Evolutionary conservation across 2,329 filamentous ascomycete species (phyloP), one percentile per base, ranked within the genome.

Genomic region (Blastomyces parvus): DNA sequence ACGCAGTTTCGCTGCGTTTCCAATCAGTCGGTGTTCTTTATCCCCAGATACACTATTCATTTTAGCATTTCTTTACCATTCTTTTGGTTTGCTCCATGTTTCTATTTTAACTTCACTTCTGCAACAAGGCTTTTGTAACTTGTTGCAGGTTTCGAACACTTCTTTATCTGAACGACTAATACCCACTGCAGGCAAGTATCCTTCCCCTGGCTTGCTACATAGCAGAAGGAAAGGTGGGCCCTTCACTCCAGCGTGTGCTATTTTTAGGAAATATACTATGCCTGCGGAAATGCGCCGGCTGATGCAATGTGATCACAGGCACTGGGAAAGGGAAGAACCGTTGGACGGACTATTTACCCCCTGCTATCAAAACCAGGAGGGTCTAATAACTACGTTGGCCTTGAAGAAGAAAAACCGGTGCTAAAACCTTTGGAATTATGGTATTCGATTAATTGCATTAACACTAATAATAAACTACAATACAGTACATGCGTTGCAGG

Each of bases 81-180:
- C 19, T 57, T n/a, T n/a, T n/a, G n/a, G n/a, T 36, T 57, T 59
- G 36, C 33, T 46, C 57, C 22, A 22, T 59, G 57, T 46, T 59
- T 59, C 57, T 59, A 59, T 46, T 59, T 59, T 59, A 6, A 17
- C 25, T 59, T 46, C 27, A n/a, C 17, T 59, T 59, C 57, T 59
- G 57, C 57, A 59, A 46, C 38, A 59, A n/a, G 38, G 22, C 57
- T 22, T 59, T 14, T 25, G 11, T 30, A n/a, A 6, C 19, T 5
- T 59, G n/a, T 17, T 59, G 57, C 57, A 59, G 40, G 25, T 59
- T 59, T 59, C 57, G 48, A 17, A 33, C 40, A 17, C 22, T 36
- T 55, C 27, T 53, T 9, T 53, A 53, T 42, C 11, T 42, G 19
- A 42, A 42, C 13, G 19, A 11, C 13, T n/a, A 36, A 2, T 40